These are phyloP conservation scores for Puccinia coronata DNA, from an alignment of 1,284 basidiomycete genomes.

Conservation along the genomic window DNA sequence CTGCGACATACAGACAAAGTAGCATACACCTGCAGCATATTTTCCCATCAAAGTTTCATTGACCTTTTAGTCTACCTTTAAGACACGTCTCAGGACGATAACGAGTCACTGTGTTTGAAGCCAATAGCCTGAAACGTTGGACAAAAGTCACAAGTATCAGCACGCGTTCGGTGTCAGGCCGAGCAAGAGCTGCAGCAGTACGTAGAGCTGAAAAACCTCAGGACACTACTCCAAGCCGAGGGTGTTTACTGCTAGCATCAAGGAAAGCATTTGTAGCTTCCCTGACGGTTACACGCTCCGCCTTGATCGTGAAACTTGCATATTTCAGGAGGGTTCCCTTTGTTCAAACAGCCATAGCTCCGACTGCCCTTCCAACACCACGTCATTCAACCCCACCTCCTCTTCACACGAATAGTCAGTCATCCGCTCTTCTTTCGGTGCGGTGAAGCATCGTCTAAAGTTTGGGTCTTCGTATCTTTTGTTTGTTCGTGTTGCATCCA, in stretches of 20 bases:
- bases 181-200: not conserved
- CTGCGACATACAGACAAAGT: not conserved
- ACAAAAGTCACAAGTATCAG: not conserved
- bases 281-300: not conserved
- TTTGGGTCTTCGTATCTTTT: not conserved
- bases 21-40: slow-evolving; percentile 2
- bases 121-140: slow-evolving; percentile 5
- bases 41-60: not conserved
- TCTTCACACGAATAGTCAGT: slow-evolving; percentile 13
- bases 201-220: slow-evolving; percentile 13
- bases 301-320: not conserved
- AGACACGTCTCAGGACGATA: slow-evolving; percentile 29
- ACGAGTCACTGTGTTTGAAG: not conserved
- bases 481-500: slow-evolving; percentile 14
- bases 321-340: slow-evolving; percentile 9
- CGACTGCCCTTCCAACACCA: slow-evolving; percentile 30
- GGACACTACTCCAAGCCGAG: slow-evolving; percentile 1
- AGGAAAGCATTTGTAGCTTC: not conserved
- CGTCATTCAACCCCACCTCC: slow-evolving; percentile 11
- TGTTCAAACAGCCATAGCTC: slow-evolving; percentile 20
- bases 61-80: not conserved
- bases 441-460: not conserved
- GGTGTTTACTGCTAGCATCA: not conserved
- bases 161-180: not conserved
- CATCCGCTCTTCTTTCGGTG: slow-evolving; percentile 29